Conservation (phyloP, 2,329 filamentous ascomycete species). For the Pseudogymnoascus sp. region DNA sequence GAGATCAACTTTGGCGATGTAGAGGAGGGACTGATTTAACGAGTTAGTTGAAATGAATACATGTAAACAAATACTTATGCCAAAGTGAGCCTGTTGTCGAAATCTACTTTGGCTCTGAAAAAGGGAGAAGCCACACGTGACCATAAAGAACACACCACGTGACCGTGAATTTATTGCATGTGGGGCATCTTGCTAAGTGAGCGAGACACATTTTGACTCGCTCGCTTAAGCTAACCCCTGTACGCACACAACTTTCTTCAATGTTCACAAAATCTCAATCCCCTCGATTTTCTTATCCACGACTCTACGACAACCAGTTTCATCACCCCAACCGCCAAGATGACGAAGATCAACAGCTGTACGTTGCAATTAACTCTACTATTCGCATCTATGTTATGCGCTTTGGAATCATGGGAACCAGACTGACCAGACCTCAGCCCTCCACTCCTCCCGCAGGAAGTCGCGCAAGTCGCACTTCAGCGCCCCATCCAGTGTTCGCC, state of each 20-base stretch:
- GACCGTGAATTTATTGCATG: neutral
- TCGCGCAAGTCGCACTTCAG: slow-evolving; percentile 97
- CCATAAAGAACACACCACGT: neutral
- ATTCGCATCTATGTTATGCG: slow-evolving; percentile 3
- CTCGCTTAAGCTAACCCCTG: slow-evolving; percentile 6
- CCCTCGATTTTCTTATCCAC: slow-evolving; percentile 12
- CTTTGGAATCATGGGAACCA: slow-evolving; percentile 1
- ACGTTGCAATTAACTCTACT: slow-evolving; percentile 27
- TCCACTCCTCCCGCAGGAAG: slow-evolving; percentile 90
- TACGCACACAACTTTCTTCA: slow-evolving; percentile 2
- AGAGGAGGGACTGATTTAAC: neutral
- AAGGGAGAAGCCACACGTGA: neutral
- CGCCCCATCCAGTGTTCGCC: slow-evolving; percentile 88
- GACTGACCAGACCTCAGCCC: slow-evolving; percentile 36
- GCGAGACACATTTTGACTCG: neutral
- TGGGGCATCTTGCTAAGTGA: neutral
- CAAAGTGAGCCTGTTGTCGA: neutral
- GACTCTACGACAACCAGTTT: slow-evolving; percentile 20
- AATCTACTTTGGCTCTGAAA: neutral
- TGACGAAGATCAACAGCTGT: slow-evolving; percentile 66
- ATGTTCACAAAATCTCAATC: slow-evolving; percentile 5
- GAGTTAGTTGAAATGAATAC: slow-evolving; percentile 1
- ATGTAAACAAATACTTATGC: neutral
- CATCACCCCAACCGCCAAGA: slow-evolving; percentile 40
- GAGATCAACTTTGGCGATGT: neutral